Evolutionary conservation across 805 yeast genomes (phyloP).

Genomic region (Kodamaea jinghongensis): DNA sequence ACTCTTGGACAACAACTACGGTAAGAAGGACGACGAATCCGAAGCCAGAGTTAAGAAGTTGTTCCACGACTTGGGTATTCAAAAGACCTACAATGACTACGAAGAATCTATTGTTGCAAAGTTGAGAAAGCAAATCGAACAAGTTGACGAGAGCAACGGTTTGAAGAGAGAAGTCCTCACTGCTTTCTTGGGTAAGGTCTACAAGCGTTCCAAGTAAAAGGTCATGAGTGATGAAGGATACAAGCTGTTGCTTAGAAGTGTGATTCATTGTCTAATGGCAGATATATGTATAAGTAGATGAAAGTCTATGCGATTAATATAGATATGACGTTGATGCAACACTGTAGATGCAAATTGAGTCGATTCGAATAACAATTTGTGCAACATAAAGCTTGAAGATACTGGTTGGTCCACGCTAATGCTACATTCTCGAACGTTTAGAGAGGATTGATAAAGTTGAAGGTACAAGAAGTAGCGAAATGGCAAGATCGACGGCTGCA

Average conservation of each 20-base stretch:
- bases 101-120: constrained; percentile 75
- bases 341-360: no score
- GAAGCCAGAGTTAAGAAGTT: constrained; percentile 73
- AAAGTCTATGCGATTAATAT: no score
- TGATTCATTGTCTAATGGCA: neutral
- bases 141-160: constrained; percentile 88
- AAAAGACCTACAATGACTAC: constrained; percentile 67
- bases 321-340: no score
- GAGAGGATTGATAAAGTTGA: no score
- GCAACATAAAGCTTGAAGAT: no score
- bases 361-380: no score
- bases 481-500: no score
- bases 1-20: constrained; percentile 84
- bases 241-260: neutral
- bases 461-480: no score
- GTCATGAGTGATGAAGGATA: no score
- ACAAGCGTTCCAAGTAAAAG: constrained; percentile 84
- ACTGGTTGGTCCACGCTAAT: no score
- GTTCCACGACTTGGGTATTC: constrained; percentile 71
- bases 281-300: neutral
- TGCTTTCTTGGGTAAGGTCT: constrained; percentile 82
- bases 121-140: constrained; percentile 61
- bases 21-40: constrained; percentile 66
- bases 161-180: constrained; percentile 84
- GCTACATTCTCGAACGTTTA: no score